Evolutionary conservation across 371 early-diverging fungal species (phyloP), one percentile per base, ranked within the genome.

Genomic region (Blastocladiella emersonii): DNA sequence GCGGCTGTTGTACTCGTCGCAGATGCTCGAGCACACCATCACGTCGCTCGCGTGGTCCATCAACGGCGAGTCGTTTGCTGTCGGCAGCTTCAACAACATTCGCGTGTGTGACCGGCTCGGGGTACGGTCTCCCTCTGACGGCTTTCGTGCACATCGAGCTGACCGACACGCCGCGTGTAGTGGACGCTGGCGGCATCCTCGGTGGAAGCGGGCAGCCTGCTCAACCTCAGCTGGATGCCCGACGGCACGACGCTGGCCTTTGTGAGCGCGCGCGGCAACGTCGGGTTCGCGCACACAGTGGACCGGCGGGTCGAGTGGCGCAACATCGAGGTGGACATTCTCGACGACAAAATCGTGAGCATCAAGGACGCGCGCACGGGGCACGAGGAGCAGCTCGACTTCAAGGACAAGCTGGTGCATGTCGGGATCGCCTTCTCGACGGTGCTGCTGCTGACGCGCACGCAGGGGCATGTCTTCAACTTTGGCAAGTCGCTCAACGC

Each of bases 201-300:
- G 53, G 68, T 75, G 5, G 60, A 71, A 1, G 63, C 71, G 37
- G 80, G 80, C 34, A 75, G 75, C 27, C 70, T 80, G 6, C 76
- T 66, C 44, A 61, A 65, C 51, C 77, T 76, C 62, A 72, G 77
- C 21, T 80, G 80, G 80, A 78, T 78, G 0, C 75, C 77, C 3
- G 80, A 80, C 61, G 78, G 80, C 0, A 77, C 78, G 13, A 77
- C 75, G 62, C 61, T 78, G 32, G 80, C 78, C 1, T 77, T 73
- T 63, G 77, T 74, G 2, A 74, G 76, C 17, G 77, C 76, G 27
- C 64, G 65, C 8, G 80, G 80, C 17, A 67, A 76, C 1, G 75
- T 80, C 7, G 67, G 76, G 19, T 78, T 80, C 66, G 78, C 71
- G 44, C 76, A 77, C 61, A 27, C 77, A 6, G 66, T 78, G 27